These are phyloP conservation scores for Yamadazyma taylorii DNA, from an alignment of 1,139 yeast genomes.

Conservation along the genomic window DNA sequence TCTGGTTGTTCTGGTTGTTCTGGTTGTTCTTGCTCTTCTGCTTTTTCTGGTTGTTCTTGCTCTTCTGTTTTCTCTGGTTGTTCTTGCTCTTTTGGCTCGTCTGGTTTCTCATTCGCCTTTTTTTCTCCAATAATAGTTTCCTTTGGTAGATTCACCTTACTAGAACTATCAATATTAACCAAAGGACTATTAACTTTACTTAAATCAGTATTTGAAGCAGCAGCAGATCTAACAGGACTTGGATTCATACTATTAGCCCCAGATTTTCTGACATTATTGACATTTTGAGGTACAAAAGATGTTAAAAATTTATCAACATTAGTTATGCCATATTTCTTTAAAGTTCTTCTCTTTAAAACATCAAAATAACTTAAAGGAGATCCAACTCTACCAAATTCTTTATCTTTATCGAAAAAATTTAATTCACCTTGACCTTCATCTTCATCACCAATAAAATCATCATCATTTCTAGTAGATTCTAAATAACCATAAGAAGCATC, in stretches of 20 bases:
- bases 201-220: constrained; percentile 14
- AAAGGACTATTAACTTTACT: constrained; percentile 25
- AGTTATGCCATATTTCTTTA: constrained; percentile 42
- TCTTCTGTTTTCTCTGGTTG: constrained; percentile 3
- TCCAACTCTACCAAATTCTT: constrained; percentile 34
- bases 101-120: constrained; percentile 2
- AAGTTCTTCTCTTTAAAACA: constrained; percentile 50
- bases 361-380: constrained; percentile 49
- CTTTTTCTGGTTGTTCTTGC: constrained; percentile 5
- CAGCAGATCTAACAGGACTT: constrained; percentile 14
- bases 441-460: constrained; percentile 50
- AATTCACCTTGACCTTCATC: constrained; percentile 50
- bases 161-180: constrained; percentile 31
- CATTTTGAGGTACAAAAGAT: constrained; percentile 37
- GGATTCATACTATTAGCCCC: constrained; percentile 6
- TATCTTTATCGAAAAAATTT: constrained; percentile 32
- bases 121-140: constrained; percentile 44
- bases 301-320: constrained; percentile 39
- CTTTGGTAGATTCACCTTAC: constrained; percentile 38
- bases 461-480: constrained; percentile 37
- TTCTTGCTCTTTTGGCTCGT: constrained; percentile 3
- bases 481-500: constrained; percentile 32
- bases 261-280: constrained; percentile 5
- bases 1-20: constrained; percentile 6
- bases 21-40: constrained; percentile 5